A percentile compares a stretch with the other conserved stretches of the same genome.
These are phyloP conservation scores for Aspergillus cristatus DNA, from an alignment of 495 filamentous ascomycete genomes.

Conservation along the genomic window DNA sequence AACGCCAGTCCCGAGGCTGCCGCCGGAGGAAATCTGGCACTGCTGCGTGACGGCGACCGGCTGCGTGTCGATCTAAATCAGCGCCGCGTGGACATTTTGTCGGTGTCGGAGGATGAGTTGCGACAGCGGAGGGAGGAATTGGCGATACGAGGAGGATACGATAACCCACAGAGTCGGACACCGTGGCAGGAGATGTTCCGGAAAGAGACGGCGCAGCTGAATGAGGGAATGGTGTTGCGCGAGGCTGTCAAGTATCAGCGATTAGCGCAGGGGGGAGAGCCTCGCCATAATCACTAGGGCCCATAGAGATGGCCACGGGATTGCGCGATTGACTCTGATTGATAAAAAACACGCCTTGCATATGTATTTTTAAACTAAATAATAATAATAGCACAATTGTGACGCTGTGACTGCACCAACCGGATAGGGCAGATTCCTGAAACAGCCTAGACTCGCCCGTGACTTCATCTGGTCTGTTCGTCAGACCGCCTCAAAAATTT, in stretches of 20 bases:
- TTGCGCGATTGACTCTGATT: no score
- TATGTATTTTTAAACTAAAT: no score
- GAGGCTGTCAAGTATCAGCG: slow-evolving; percentile 43
- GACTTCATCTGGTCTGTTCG: no score
- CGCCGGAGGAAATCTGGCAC: slow-evolving; percentile 48
- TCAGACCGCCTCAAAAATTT: not conserved
- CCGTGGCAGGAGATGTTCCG: slow-evolving; percentile 47
- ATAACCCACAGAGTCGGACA: slow-evolving; percentile 29
- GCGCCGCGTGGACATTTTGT: slow-evolving; percentile 43
- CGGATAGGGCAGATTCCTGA: no score
- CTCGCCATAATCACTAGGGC: slow-evolving; percentile 43
- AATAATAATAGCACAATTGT: no score
- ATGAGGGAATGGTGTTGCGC: slow-evolving; percentile 44
- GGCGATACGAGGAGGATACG: slow-evolving; percentile 24
- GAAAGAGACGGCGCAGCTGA: slow-evolving; percentile 40
- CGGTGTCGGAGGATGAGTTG: slow-evolving; percentile 53
- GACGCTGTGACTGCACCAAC: no score
- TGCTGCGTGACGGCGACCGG: slow-evolving; percentile 45
- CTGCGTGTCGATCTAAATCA: slow-evolving; percentile 48
- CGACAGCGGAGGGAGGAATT: slow-evolving; percentile 47
- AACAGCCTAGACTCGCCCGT: no score
- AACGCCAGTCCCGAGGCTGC: slow-evolving; percentile 52
- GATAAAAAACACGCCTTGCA: no score
- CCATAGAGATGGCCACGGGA: not conserved
- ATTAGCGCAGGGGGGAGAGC: slow-evolving; percentile 37